These are phyloP conservation scores for Pharnaceum exiguum DNA, from an alignment of 148 eudicot species.

Conservation along the genomic window DNA sequence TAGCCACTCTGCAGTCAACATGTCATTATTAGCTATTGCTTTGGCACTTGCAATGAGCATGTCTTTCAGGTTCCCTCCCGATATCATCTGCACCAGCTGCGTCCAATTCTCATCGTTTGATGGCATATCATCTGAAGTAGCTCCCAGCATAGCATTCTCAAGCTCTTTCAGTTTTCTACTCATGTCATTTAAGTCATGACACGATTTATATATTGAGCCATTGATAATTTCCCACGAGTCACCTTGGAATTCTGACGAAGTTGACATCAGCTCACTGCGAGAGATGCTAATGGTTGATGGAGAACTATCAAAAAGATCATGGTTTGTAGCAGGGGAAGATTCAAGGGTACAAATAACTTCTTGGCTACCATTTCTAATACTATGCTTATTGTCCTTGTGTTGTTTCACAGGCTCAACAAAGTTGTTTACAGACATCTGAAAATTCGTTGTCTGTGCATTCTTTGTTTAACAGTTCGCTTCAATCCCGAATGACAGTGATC, in stretches of 20 bases:
- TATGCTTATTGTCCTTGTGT: background rate
- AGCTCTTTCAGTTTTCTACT: slow-evolving; percentile 32
- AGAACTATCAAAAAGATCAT: slow-evolving; percentile 4
- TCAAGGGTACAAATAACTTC: slow-evolving; percentile 12
- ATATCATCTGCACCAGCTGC: slow-evolving; percentile 27
- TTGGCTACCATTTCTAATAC: slow-evolving; percentile 5
- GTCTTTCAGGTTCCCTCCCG: slow-evolving; percentile 32
- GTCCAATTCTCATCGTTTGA: slow-evolving; percentile 22
- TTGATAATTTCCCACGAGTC: background rate
- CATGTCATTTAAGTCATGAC: slow-evolving; percentile 24
- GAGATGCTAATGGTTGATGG: slow-evolving; percentile 10
- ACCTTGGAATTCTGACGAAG: slow-evolving; percentile 11
- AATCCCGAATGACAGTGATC: too few relatives aligned
- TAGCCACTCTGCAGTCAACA: slow-evolving; percentile 33
- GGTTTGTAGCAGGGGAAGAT: slow-evolving; percentile 4
- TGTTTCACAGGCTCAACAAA: too few relatives aligned
- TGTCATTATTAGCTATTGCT: slow-evolving; percentile 39
- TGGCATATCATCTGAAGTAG: slow-evolving; percentile 16
- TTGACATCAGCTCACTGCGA: slow-evolving; percentile 2
- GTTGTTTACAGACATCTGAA: too few relatives aligned
- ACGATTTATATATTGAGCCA: slow-evolving; percentile 19
- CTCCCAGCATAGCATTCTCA: slow-evolving; percentile 43
- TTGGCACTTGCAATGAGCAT: slow-evolving; percentile 48
- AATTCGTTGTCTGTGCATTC: too few relatives aligned
- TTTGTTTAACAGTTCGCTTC: too few relatives aligned